phyloP scores from a whole-genome alignment of 139 green algal genomes.

The Haematococcus sp. region DNA sequence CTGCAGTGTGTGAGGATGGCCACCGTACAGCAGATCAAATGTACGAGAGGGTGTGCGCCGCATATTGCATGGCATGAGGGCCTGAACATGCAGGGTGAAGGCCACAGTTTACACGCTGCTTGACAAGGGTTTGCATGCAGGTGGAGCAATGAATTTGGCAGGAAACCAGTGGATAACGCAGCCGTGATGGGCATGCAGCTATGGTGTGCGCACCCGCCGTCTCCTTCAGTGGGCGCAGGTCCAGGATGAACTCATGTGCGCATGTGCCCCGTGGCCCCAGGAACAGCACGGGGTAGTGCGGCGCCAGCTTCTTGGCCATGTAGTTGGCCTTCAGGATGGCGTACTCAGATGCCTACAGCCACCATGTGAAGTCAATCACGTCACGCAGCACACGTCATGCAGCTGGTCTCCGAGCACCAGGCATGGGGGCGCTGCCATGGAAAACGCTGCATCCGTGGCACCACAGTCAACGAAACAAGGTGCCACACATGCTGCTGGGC shows the following conservation, averaged over 20 bases:
- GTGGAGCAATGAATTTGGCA: too few relatives aligned
- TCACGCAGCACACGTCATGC: too few relatives aligned
- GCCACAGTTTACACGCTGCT: too few relatives aligned
- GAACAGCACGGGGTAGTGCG: constrained; percentile 87
- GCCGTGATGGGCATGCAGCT: too few relatives aligned
- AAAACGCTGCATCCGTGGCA: background rate
- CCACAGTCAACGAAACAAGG: background rate
- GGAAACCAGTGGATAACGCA: too few relatives aligned
- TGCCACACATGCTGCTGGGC: background rate
- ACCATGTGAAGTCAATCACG: background rate
- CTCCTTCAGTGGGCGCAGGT: constrained; percentile 87
- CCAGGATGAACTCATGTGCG: constrained; percentile 99
- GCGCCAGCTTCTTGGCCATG: constrained; percentile 91
- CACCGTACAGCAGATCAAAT: background rate
- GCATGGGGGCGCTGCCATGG: too few relatives aligned
- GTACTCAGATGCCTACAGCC: constrained; percentile 28
- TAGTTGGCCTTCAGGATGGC: constrained; percentile 93
- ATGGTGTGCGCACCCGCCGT: constrained; percentile 19
- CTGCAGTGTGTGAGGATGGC: constrained; percentile 41
- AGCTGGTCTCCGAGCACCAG: too few relatives aligned
- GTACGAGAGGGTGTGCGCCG: background rate
- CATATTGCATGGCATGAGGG: background rate
- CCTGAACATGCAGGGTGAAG: too few relatives aligned
- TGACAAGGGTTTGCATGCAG: too few relatives aligned
- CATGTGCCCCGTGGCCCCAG: constrained; percentile 87